Evolutionary conservation across 2,329 filamentous ascomycete genomes (phyloP), one percentile per base, ranked within the genome.

Genomic region (Colletotrichum sp.): DNA sequence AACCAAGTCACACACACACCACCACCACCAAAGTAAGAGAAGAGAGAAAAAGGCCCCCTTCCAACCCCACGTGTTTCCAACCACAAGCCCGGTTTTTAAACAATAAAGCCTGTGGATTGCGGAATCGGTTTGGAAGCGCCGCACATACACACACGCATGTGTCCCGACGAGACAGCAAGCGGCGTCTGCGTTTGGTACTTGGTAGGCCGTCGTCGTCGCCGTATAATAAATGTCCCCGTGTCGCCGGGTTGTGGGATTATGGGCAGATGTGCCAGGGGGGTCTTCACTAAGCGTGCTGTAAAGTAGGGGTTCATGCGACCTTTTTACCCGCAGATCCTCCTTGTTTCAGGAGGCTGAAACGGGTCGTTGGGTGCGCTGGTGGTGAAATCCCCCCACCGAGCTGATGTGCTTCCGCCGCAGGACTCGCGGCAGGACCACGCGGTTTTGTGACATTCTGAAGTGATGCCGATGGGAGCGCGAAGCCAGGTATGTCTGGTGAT

Each of bases 291-390:
- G 44, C 44, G 44, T 52, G 16, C 39, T 11, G 16, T 27, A n/a
- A 15, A 44, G 57, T 29, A 63, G 63, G 68, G 44, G 39, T 61
- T 63, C 63, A 72, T 67, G 69, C 63, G 13, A 59, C 73, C 44
- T 59, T 25, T 52, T 5, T n/a, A 11, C 27, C 32, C 64, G 72
- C 36, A 39, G 52, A 63, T 72, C 62, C 70, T 76, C 70, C 70
- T 61, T 69, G 73, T 76, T 76, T 76, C 73, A 76, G 73, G 73
- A 69, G 73, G 59, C 70, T 76, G 73, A 73, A 76, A 76, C 73
- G 64, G 29, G 29, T 63, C 15, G 55, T 30, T 52, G 44, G 11
- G n/a, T 13, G 36, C 16, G 8, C 36, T 49, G 44, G n/a, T 52
- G 44, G 44, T 52, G 44, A 52, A n/a, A 52, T 52, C 12, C 44